Base-by-base conservation (phyloP, 352 stramenopile genomes). In the Phytophthora pluvialis region DNA sequence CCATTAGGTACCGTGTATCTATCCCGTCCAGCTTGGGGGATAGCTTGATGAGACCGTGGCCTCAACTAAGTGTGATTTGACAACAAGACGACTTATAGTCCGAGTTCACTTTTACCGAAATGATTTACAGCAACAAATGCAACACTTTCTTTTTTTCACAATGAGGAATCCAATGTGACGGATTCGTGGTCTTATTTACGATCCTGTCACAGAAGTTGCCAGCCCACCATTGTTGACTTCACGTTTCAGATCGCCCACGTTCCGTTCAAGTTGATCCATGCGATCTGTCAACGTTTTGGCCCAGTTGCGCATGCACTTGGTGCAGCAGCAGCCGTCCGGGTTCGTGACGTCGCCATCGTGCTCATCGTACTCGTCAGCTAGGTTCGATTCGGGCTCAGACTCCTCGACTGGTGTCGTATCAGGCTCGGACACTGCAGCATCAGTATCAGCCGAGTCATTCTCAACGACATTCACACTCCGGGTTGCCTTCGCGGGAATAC, bases 251-350 rank as follows among this genome's bases (percentile, higher is more conserved):
- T 46, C 28, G 18, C 47, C 29, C 13, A 75, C 63, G 18, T 72
- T 70, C 9, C 51, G 40, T 60, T 75, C 67, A n/a, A 75, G 63
- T 62, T 51, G 50, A 21, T 72, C 53, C 67, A 72, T 72, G 25
- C 57, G 57, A 60, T 75, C 40, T 11, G 51, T 66, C 33, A 75
- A 39, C 26, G 43, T 71, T 29, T 61, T 69, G 13, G 56, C 67
- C 67, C 67, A 75, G 32, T 26, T 75, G 29, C 43, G 67, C 62
- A 72, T 75, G 42, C 67, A 75, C 16, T 68, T 72, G 26, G 38
- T 64, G 39, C 67, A 75, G 26, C 62, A 72, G 28, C 67, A 75
- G 16, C 63, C 67, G 11, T 75, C 63, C 0, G 35, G 33, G 29
- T 72, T 70, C 51, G 63, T 62, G 13, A 70, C 29, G 26, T 75